Percentiles rank a stretch among this genome's conserved stretches.
Conservation (phyloP, 768 basidiomycete species). For the Sistotremastrum suecicum region DNA sequence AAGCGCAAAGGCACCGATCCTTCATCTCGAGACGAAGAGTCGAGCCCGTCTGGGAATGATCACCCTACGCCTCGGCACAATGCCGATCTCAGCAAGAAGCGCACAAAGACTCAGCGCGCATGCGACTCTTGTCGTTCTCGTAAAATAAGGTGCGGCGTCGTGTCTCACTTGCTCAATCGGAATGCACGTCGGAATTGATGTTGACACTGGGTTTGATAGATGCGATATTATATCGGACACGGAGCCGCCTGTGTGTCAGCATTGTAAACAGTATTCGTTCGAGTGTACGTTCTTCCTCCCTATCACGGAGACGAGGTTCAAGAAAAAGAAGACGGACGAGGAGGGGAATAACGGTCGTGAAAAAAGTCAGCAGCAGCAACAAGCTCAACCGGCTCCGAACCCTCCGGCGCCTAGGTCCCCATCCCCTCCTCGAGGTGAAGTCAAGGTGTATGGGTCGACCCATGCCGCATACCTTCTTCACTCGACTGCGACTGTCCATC, state of each 20-base stretch:
- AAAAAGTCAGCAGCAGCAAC: conserved; percentile 5
- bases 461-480: conserved; percentile 78
- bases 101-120: conserved; percentile 84
- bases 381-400: conserved; percentile 11
- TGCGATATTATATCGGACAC: conserved; percentile 78
- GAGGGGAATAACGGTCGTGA: conserved; percentile 33
- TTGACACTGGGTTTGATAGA: conserved; percentile 15
- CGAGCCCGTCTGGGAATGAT: conserved; percentile 35
- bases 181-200: conserved; percentile 4
- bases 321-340: conserved; percentile 83
- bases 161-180: not conserved
- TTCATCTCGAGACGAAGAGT: conserved; percentile 49
- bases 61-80: conserved; percentile 12
- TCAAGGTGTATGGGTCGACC: conserved; percentile 59
- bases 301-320: conserved; percentile 97
- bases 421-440: conserved; percentile 34
- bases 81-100: conserved; percentile 58
- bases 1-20: conserved; percentile 26
- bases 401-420: conserved; percentile 35
- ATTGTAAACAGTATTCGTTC: conserved; percentile 87
- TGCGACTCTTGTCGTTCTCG: conserved; percentile 85
- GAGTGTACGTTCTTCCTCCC: conserved; percentile 97
- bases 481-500: conserved; percentile 75
- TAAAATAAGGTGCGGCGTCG: conserved; percentile 55
- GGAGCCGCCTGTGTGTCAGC: conserved; percentile 76